Base-by-base conservation (phyloP, 106 monocot genomes). In the Apostasia shenzhenica region DNA sequence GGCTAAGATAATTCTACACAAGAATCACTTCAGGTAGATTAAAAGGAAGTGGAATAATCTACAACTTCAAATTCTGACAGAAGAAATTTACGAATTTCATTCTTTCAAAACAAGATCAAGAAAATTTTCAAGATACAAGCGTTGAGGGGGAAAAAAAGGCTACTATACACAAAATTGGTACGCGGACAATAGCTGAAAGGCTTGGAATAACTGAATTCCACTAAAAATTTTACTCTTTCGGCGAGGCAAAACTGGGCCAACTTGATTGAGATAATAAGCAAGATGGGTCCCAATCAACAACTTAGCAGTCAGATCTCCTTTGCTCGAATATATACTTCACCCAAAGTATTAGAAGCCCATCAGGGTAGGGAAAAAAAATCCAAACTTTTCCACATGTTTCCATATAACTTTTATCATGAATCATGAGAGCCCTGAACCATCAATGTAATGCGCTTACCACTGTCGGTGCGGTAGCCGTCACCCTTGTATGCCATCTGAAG, bases 361-460 rank as follows among this genome's bases (percentile, higher is more conserved):
- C 54, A 55, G 48, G 40, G 41, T 26, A 26, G 45, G 39, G 67
- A 10, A 51, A 67, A 48, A 51, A 39, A n/a, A 64, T 58, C 9
- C 11, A 60, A 14, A 37, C 41, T 73, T 69, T 69, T 76, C 69
- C 79, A 73, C 42, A 44, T 69, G 78, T 51, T 62, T 64, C 39
- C 75, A 64, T 64, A 49, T 41, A 8, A 2, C 53, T 56, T 59
- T 77, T 71, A 77, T 83, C 73, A 85, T 59, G 79, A 89, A 82
- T 61, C 85, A 76, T 85, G 88, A 71, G 84, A 58, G 73, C 74
- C 81, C 79, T 88, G 82, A 68, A 89, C 73, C 82, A 89, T 75
- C 74, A 85, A 78, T 45, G 68, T 75, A 69, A 80, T 72, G 55
- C 85, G 80, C 72, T 89, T 89, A 61, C 67, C 75, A 69, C 74